Evolutionary conservation across 441 rosid species (phyloP).

Genomic region (Croton laevigatus): DNA sequence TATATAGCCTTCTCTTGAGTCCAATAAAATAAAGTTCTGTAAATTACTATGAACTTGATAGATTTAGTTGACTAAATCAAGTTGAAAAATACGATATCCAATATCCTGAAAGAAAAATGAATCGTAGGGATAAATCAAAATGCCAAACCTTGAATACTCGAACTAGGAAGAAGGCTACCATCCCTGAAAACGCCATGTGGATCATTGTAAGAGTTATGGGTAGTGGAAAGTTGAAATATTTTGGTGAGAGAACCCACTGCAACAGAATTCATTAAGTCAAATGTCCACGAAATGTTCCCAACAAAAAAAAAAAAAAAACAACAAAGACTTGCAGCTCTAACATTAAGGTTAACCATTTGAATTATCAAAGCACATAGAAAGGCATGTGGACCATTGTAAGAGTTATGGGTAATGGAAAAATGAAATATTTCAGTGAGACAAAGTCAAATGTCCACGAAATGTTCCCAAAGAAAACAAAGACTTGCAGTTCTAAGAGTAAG

Average conservation of each 20-base stretch:
- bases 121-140: slow-evolving; percentile 1
- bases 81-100: not conserved
- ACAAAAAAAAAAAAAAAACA: slow-evolving; percentile 12
- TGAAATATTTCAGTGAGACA: slow-evolving; percentile 82
- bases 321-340: slow-evolving; percentile 4
- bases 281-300: not conserved
- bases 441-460: slow-evolving; percentile 9
- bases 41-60: not conserved
- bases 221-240: slow-evolving; percentile 86
- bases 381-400: slow-evolving; percentile 97
- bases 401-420: slow-evolving; percentile 87
- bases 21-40: not conserved
- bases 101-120: not conserved
- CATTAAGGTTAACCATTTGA: not conserved
- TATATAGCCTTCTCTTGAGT: not conserved
- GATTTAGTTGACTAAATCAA: not conserved
- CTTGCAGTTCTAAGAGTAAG: slow-evolving; percentile 1
- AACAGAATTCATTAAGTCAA: slow-evolving; percentile 25
- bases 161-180: slow-evolving; percentile 77
- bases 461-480: not conserved
- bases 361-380: not conserved
- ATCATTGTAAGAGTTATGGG: slow-evolving; percentile 98
- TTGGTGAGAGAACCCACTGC: slow-evolving; percentile 99
- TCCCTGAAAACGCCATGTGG: slow-evolving; percentile 95
- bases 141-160: slow-evolving; percentile 88